Conservation (phyloP, 148 eudicot species). For the Dysphania ambrosioides region DNA sequence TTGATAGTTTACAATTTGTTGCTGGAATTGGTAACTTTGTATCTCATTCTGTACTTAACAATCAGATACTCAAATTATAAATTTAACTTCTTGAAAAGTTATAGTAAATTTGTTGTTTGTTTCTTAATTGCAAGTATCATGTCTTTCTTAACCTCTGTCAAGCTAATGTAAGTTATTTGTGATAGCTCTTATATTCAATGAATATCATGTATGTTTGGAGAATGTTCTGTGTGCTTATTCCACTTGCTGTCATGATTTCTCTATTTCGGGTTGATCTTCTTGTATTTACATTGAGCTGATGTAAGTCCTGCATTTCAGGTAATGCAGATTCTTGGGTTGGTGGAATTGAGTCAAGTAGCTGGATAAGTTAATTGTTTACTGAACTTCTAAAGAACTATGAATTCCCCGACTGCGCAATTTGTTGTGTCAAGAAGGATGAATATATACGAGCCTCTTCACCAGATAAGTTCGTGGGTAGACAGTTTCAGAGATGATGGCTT, state of each 20-base stretch:
- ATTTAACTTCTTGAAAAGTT: not conserved
- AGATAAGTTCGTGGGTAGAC: constrained; percentile 74
- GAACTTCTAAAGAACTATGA: constrained; percentile 48
- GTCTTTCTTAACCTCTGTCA: not conserved
- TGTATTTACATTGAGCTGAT: not conserved
- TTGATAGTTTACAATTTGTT: not conserved
- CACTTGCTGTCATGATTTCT: not conserved
- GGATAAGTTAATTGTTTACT: constrained; percentile 14
- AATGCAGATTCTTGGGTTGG: constrained; percentile 6
- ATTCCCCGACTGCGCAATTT: constrained; percentile 65
- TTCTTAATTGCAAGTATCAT: not conserved
- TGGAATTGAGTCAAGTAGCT: constrained; percentile 18
- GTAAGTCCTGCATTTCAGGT: constrained; percentile 5
- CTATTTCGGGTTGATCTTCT: not conserved
- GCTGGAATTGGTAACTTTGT: no score
- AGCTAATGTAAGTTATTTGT: not conserved
- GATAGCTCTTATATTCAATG: not conserved
- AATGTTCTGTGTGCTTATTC: not conserved
- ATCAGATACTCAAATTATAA: not conserved
- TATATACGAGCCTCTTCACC: constrained; percentile 79
- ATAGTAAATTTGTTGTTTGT: not conserved
- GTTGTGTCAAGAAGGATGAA: constrained; percentile 70
- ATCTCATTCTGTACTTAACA: not conserved
- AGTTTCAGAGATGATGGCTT: constrained; percentile 56
- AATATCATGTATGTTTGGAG: not conserved